Base-by-base conservation (phyloP, 257 asterid species). In the Solanum gandarillasii region DNA sequence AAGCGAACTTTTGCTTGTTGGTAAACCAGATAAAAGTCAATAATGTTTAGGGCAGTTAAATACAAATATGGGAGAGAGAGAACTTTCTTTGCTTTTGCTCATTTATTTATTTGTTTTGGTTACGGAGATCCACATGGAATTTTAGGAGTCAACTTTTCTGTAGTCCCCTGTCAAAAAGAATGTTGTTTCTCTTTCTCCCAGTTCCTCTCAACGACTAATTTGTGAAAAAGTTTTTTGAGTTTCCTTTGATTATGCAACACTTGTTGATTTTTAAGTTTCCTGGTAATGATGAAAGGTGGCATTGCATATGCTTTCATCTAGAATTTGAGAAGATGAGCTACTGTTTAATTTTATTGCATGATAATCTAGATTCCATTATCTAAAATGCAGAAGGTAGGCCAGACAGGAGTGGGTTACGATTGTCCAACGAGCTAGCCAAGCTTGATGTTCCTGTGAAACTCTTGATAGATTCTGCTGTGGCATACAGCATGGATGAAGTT, bases 381-480 rank as follows among this genome's bases (percentile, higher is more conserved):
- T 87, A 86, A 85, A 88, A 83, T 88, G 93, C 98, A 97, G 99
- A 95, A 93, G 99, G 99, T 34, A 91, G 98, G 89, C 99, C 98
- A 5, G 98, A 94, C 87, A 92, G 99, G 93, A 91, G 96, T 65
- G 98, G 99, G 55, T 88, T 95, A 72, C 91, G 98, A 12, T 89
- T 94, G 32, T 95, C 98, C 29, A 94, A 95, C 23, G 99, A 97
- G 92, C 95, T 97, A 25, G 95, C 97, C 70, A 94, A 97, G 93
- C 96, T 97, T 74, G 95, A 95, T 86, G 90, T 97, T 79, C 98
- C 99, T 13, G 98, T 95, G 88, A 97, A 95, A 94, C 98, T 96
- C 88, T 91, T 95, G 32, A 94, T 95, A 86, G 99, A 96, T 94
- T 95, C 99, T 89, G 98, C 98, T 23, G 98, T 93, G 91, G 99